These are phyloP conservation scores for Zygosaccharomyces rouxii DNA, from an alignment of 805 yeast genomes.

Conservation along the genomic window DNA sequence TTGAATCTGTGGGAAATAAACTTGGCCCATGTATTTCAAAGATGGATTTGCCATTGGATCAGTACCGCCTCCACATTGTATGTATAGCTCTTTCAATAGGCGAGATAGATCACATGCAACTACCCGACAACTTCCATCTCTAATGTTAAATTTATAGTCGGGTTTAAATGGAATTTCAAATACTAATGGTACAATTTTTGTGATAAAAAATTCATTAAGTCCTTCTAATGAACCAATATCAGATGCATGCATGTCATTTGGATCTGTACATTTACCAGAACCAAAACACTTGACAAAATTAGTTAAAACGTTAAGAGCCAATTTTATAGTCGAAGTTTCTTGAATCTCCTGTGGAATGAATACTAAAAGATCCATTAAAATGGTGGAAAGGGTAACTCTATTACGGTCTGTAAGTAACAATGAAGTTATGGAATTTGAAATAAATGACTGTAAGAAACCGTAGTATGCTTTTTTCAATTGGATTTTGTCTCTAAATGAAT, in stretches of 20 bases:
- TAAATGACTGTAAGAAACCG: slow-evolving; percentile 61
- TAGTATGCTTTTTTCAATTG: slow-evolving; percentile 66
- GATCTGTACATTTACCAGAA: slow-evolving; percentile 60
- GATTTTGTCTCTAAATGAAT: slow-evolving; percentile 58
- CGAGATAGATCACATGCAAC: slow-evolving; percentile 71
- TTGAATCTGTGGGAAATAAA: slow-evolving; percentile 48
- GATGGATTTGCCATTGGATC: slow-evolving; percentile 27
- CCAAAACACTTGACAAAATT: slow-evolving; percentile 63
- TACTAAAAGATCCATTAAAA: slow-evolving; percentile 59
- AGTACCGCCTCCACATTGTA: slow-evolving; percentile 25
- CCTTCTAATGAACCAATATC: slow-evolving; percentile 53
- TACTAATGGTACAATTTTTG: slow-evolving; percentile 59
- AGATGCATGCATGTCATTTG: slow-evolving; percentile 49
- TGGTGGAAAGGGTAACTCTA: slow-evolving; percentile 51
- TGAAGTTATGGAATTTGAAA: slow-evolving; percentile 75
- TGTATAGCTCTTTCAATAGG: slow-evolving; percentile 59
- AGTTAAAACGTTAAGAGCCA: slow-evolving; percentile 64
- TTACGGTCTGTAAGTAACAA: slow-evolving; percentile 68
- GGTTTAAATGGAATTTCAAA: slow-evolving; percentile 80
- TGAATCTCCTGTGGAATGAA: slow-evolving; percentile 54
- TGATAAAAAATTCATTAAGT: slow-evolving; percentile 63
- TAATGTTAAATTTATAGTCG: slow-evolving; percentile 52
- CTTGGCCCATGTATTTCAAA: slow-evolving; percentile 47
- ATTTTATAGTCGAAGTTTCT: slow-evolving; percentile 63
- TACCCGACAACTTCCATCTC: slow-evolving; percentile 75